A percentile compares a stretch with the other conserved stretches of the same genome.
Conservation (phyloP, 345 rosid genomes). For the Gossypium raimondii region DNA sequence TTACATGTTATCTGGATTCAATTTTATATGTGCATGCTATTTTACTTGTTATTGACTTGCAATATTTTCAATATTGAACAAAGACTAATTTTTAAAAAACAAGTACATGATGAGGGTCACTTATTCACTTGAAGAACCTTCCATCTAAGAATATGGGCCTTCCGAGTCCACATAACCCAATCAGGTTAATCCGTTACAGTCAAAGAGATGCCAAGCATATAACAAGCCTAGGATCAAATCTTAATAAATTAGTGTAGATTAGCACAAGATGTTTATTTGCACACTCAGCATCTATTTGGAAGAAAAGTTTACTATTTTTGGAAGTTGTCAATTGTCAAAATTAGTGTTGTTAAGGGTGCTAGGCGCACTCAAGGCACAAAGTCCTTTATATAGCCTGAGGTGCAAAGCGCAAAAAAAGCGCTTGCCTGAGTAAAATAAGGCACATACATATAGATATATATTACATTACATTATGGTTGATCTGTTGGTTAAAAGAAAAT, state of each 20-base stretch:
- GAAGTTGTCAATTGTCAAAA: neutral
- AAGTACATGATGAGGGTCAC: neutral
- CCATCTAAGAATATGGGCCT: neutral
- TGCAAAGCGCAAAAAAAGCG: too few relatives aligned
- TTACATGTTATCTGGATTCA: neutral
- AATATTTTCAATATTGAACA: slow-evolving; percentile 1
- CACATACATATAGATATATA: too few relatives aligned
- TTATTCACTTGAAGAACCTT: neutral
- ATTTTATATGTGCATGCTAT: neutral
- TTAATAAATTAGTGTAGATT: neutral
- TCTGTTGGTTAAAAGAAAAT: too few relatives aligned
- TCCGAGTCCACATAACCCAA: neutral
- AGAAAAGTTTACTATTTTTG: neutral
- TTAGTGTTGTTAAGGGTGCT: too few relatives aligned
- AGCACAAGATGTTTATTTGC: neutral
- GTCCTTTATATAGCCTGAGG: too few relatives aligned
- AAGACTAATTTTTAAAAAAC: neutral
- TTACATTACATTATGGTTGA: too few relatives aligned
- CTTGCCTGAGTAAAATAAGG: too few relatives aligned
- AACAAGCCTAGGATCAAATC: neutral
- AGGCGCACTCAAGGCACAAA: too few relatives aligned
- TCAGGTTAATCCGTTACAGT: neutral
- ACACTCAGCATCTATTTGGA: neutral
- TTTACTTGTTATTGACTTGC: neutral
- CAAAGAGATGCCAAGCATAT: neutral